These are phyloP conservation scores for Fusarium agapanthi DNA, from an alignment of 2,329 filamentous ascomycete genomes.

Conservation along the genomic window DNA sequence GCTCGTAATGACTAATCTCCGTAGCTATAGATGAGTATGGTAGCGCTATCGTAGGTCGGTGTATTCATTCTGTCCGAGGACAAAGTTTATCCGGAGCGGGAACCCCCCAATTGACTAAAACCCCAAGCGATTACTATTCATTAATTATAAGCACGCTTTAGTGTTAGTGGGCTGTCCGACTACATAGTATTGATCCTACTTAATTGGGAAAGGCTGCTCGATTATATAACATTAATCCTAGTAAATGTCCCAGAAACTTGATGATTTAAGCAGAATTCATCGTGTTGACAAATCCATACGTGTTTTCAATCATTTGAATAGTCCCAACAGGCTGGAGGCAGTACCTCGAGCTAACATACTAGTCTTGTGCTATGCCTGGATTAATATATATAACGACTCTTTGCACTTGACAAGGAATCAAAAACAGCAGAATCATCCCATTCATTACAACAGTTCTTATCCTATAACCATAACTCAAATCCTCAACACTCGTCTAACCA, in stretches of 20 bases:
- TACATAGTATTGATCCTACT: background rate
- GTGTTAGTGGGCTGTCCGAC: background rate
- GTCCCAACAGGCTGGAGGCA: background rate
- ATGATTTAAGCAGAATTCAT: background rate
- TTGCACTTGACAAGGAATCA: background rate
- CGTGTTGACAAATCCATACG: background rate
- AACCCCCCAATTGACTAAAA: background rate
- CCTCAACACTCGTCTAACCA: rapidly evolving
- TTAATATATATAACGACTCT: rapidly evolving
- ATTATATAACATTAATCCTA: no score
- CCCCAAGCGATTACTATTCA: background rate
- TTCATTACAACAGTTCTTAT: background rate
- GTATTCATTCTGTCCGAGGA: no score
- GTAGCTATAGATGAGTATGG: no score
- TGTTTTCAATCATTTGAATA: rapidly evolving
- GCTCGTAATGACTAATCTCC: no score
- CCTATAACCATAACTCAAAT: rapidly evolving
- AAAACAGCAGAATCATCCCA: rapidly evolving
- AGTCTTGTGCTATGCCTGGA: rapidly evolving
- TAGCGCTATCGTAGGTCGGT: no score
- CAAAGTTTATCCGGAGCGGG: background rate
- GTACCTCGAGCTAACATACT: rapidly evolving
- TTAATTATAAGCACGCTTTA: background rate
- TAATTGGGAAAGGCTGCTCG: no score
- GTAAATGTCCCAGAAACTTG: rapidly evolving